Percentiles rank a stretch among this genome's conserved stretches.
phyloP scores from a whole-genome alignment of 371 early-diverging fungal genomes.

The Mortierella sp. region DNA sequence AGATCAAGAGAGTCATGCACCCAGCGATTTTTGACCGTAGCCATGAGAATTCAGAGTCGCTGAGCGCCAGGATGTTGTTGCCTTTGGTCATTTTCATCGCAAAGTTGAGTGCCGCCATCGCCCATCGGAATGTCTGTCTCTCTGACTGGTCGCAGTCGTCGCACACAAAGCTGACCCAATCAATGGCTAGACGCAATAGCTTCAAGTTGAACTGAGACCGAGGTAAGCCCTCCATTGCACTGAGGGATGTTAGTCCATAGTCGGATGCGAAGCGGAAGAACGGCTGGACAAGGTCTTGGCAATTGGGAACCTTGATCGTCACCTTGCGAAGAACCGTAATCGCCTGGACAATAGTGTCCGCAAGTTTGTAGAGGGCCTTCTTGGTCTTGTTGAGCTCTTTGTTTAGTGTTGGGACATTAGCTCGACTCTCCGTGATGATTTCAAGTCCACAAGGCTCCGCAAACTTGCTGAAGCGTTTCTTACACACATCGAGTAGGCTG shows the following conservation, averaged over 20 bases:
- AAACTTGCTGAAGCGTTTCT: conserved; percentile 60
- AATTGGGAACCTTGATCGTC: conserved; percentile 63
- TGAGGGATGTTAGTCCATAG: conserved; percentile 76
- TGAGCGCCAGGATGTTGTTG: conserved; percentile 73
- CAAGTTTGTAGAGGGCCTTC: conserved; percentile 68
- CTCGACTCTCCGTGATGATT: conserved; percentile 65
- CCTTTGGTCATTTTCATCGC: conserved; percentile 84
- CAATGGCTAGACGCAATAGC: conserved; percentile 78
- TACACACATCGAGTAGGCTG: conserved; percentile 58
- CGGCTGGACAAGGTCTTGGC: conserved; percentile 84
- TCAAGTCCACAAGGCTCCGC: conserved; percentile 63
- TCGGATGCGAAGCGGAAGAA: conserved; percentile 87
- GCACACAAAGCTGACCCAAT: conserved; percentile 87
- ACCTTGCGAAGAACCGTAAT: conserved; percentile 65
- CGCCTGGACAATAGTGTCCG: conserved; percentile 66
- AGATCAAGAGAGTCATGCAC: conserved; percentile 84
- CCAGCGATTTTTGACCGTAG: conserved; percentile 78
- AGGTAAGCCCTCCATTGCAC: conserved; percentile 68
- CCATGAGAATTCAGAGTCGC: conserved; percentile 75
- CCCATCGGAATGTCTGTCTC: conserved; percentile 90
- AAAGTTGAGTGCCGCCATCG: conserved; percentile 86
- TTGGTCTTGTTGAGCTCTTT: conserved; percentile 71
- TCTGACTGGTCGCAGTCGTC: conserved; percentile 83
- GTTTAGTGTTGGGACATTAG: conserved; percentile 69
- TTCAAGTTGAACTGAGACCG: conserved; percentile 67